Conservation (phyloP, 495 filamentous ascomycete genomes). For the Tuber brumale region DNA sequence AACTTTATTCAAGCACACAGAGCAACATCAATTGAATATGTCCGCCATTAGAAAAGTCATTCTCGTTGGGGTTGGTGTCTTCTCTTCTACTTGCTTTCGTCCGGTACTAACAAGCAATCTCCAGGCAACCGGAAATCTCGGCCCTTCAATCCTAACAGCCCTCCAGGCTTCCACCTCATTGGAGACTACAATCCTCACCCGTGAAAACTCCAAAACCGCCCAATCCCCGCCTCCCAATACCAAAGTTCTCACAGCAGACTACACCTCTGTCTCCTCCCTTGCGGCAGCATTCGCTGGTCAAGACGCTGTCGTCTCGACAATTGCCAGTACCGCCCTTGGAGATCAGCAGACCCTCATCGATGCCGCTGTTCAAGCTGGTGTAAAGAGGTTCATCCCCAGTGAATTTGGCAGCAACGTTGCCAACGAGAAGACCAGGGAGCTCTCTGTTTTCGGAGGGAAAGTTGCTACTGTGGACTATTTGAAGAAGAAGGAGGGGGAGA, state of each 20-base stretch:
- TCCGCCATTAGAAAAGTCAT: slow-evolving; percentile 50
- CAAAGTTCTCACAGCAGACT: slow-evolving; percentile 50
- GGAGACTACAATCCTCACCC: slow-evolving; percentile 55
- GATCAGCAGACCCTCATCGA: slow-evolving; percentile 52
- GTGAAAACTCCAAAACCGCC: slow-evolving; percentile 45
- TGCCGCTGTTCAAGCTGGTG: slow-evolving; percentile 54
- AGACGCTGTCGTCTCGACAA: slow-evolving; percentile 54
- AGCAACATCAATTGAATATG: slow-evolving; percentile 40
- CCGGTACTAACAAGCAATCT: slow-evolving; percentile 4
- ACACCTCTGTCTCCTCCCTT: slow-evolving; percentile 51
- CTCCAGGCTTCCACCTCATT: slow-evolving; percentile 51
- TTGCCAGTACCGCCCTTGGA: slow-evolving; percentile 43
- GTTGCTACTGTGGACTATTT: slow-evolving; percentile 49
- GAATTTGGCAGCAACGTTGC: slow-evolving; percentile 55
- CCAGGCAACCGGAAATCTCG: slow-evolving; percentile 56
- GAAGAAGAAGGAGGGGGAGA: slow-evolving; percentile 43
- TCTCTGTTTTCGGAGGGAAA: slow-evolving; percentile 50
- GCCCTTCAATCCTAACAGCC: slow-evolving; percentile 51
- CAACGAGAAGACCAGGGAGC: slow-evolving; percentile 42
- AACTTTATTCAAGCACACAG: neutral
- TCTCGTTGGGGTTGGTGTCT: slow-evolving; percentile 47
- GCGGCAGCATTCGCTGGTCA: slow-evolving; percentile 49
- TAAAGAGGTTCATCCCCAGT: slow-evolving; percentile 58
- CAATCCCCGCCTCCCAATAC: slow-evolving; percentile 44
- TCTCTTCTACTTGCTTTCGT: neutral